Evolutionary conservation across 257 asterid genomes (phyloP).

Genomic region (Fraxinus cuspidata): DNA sequence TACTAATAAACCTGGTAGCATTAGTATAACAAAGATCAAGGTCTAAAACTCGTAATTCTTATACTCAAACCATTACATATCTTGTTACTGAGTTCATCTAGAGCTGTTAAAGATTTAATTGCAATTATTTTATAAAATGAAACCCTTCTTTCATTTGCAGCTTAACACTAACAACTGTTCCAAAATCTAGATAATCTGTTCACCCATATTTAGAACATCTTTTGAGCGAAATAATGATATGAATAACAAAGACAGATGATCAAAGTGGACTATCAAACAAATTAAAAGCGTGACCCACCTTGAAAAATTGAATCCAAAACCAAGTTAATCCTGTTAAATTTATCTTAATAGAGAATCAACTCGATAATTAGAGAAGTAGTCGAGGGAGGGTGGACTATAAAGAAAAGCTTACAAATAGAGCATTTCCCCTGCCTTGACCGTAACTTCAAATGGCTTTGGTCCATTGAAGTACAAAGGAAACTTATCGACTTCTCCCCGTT

Average conservation of each 20-base stretch:
- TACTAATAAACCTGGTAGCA: background rate
- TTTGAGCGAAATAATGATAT: no score
- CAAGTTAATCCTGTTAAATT: background rate
- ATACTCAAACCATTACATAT: background rate
- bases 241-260: background rate
- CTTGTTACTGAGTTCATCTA: background rate
- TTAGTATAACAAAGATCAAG: background rate
- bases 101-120: background rate
- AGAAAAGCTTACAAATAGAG: constrained; percentile 75
- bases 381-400: background rate
- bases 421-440: constrained; percentile 84
- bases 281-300: background rate
- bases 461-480: constrained; percentile 77
- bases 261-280: background rate
- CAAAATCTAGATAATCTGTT: background rate
- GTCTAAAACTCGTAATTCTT: background rate
- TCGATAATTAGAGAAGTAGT: no score
- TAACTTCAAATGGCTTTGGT: constrained; percentile 86
- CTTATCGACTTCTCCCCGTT: constrained; percentile 47
- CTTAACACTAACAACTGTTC: background rate
- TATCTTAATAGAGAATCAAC: background rate
- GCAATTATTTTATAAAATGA: no score
- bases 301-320: background rate
- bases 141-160: background rate
- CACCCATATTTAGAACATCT: background rate